Base-by-base conservation (phyloP, 805 yeast genomes). In the Candida saitoana region DNA sequence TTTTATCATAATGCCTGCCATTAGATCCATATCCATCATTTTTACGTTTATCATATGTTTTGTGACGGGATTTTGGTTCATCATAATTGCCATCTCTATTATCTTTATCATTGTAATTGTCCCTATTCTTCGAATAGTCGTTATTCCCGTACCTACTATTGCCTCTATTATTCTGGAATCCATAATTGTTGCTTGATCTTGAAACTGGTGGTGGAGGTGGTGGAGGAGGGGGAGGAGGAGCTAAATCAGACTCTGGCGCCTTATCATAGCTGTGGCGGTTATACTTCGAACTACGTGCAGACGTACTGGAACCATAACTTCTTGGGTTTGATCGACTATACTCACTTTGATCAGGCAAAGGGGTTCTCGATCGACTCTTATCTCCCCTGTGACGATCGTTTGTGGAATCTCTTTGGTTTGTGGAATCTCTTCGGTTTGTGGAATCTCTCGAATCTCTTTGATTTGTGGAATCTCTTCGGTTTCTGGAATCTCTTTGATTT, bases 1-100 rank as follows among this genome's bases (percentile, higher is more conserved):
- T 62, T 42, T 66, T 66, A 34, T 62, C 66, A 40, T 58, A 55
- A 4, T 51, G 48, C 27, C 56, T 47, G n/a, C 52, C 52, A 39
- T 35, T 42, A n/a, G 39, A 38, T 14, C 44, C 44, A 35, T 49
- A 49, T 33, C 45, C 48, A 15, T 62, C 67, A 38, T 38, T 43
- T 34, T 54, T 52, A 41, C 67, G 48, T 40, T 63, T 62, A 31
- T 50, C 48, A 32, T 53, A 36, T 5, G 38, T 36, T 24, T 24
- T 36, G 11, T 22, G 6, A 7, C 15, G 24, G 4, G 41, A 22
- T 25, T 29, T 16, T 31, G 40, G 9, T 7, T 34, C 37, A 5
- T 19, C 18, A 18, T 34, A 17, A 19, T 34, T 19, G 16, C 24
- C 12, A n/a, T 34, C 37, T 34, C 37, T 34, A 17, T 5, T 18